Percentiles rank a stretch among this genome's conserved stretches.
Conservation (phyloP, 2,329 filamentous ascomycete genomes). For the Aspergillus arachidicola region DNA sequence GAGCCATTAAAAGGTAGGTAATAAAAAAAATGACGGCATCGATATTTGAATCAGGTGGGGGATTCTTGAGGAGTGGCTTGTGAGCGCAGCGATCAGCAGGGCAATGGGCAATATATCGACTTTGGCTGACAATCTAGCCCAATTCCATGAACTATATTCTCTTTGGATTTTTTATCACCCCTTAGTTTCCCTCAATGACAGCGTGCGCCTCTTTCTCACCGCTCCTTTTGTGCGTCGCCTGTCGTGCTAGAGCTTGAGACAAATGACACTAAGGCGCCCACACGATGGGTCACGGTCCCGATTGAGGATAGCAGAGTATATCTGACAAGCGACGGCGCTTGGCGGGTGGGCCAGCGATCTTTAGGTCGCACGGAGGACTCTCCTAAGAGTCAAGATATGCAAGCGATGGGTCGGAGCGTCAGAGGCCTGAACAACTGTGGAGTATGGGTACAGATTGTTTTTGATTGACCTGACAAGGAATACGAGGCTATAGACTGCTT, state of each 20-base stretch:
- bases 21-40: slow-evolving; percentile 1
- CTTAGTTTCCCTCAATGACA: not conserved
- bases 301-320: slow-evolving; percentile 19
- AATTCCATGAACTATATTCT: not conserved
- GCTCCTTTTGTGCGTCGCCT: slow-evolving; percentile 5
- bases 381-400: slow-evolving; percentile 7
- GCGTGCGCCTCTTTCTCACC: not conserved
- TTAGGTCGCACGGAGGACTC: slow-evolving; percentile 4
- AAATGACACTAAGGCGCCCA: slow-evolving; percentile 14
- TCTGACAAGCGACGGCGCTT: slow-evolving; percentile 16
- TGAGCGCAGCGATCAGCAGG: slow-evolving; percentile 5
- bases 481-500: not conserved
- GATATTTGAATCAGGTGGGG: not conserved
- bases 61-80: not conserved
- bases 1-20: not conserved
- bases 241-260: slow-evolving; percentile 13
- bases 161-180: not conserved
- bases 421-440: slow-evolving; percentile 17
- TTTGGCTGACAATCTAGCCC: not conserved
- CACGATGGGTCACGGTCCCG: slow-evolving; percentile 13
- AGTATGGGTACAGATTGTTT: slow-evolving; percentile 11
- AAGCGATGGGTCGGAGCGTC: slow-evolving; percentile 8
- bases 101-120: not conserved
- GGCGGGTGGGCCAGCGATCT: slow-evolving; percentile 18
- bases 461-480: not conserved